Percentiles rank a stretch among this genome's conserved stretches.
Evolutionary conservation across 176 grass and related monocot genomes (phyloP).

Genomic region (Eleusine coracana): DNA sequence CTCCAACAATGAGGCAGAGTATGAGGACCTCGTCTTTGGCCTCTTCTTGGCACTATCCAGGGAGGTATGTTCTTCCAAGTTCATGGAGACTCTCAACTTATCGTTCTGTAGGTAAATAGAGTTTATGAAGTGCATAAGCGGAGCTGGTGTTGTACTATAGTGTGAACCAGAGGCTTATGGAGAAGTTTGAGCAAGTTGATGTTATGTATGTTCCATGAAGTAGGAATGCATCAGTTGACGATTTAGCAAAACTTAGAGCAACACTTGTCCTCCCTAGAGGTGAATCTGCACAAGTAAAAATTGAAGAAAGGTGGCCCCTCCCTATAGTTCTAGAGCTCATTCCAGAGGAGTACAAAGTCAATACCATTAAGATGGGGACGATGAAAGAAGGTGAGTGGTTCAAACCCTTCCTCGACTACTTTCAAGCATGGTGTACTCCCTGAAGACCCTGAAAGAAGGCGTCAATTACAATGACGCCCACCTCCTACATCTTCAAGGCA

Average conservation of each 20-base stretch:
- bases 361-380: rapidly evolving
- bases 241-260: not conserved
- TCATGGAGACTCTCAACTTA: not conserved
- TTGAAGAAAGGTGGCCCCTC: not conserved
- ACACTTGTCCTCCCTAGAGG: not conserved
- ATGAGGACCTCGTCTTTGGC: not conserved
- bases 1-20: not conserved
- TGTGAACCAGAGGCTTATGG: not conserved
- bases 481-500: not conserved
- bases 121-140: not conserved
- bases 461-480: not conserved
- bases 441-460: not conserved
- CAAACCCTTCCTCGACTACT: not conserved
- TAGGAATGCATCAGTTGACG: not conserved
- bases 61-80: not conserved
- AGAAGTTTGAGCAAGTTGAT: not conserved
- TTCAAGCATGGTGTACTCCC: not conserved
- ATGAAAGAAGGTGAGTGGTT: not conserved
- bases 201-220: not conserved
- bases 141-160: not conserved
- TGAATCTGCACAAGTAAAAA: rapidly evolving
- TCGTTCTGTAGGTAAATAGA: not conserved
- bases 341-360: not conserved
- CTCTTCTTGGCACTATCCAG: not conserved
- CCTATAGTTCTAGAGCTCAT: not conserved